Base-by-base conservation (phyloP, 202 grass and related monocot species). In the Zizania palustris region DNA sequence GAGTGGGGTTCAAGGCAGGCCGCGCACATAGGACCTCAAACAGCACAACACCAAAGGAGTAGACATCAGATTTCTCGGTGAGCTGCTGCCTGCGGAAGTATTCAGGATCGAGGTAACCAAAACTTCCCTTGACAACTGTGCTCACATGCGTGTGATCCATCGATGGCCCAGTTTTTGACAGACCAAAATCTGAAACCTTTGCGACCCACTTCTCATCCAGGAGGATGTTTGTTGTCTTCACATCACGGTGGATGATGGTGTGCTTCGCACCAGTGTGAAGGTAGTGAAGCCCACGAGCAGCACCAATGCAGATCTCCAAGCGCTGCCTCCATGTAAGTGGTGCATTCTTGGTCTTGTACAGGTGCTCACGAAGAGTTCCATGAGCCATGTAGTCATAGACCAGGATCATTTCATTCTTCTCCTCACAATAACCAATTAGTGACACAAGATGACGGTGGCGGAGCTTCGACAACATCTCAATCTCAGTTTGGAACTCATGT, bases 341-440 rank as follows among this genome's bases (percentile, higher is more conserved):
- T 13, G 85, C 73, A 7, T 97, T 97, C 79, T 93, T 85, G 38
- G 90, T 93, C 88, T 93, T 93, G 83, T 97, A 93, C 18, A 97
- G 81, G 72, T 97, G 93, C 83, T 97, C 93, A 14, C 90, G 90
- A 13, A 97, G 87, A 53, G 90, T 97, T 45, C 90, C 93, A 79
- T 93, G 85, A 45, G 93, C 88, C 93, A 97, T 97, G 80, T 93
- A 93, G 69, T 97, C 93, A 36, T 97, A 97, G 9, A 97, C 90
- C n/a, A 97, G 81, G 59, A 97, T 97, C 93, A 97, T 97, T 76
- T 97, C 93, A 63, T 88, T 88, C 83, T 97, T 97, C 80, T 97
- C 93, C 74, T 97, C 93, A 0, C 93, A 97, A 69, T 93, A 97
- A n/a, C 93, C 93, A 73, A 97, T 97, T 54, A 97, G 49, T 10